Evolutionary conservation across 148 eudicot genomes (phyloP).

Genomic region (Camellia japonica): DNA sequence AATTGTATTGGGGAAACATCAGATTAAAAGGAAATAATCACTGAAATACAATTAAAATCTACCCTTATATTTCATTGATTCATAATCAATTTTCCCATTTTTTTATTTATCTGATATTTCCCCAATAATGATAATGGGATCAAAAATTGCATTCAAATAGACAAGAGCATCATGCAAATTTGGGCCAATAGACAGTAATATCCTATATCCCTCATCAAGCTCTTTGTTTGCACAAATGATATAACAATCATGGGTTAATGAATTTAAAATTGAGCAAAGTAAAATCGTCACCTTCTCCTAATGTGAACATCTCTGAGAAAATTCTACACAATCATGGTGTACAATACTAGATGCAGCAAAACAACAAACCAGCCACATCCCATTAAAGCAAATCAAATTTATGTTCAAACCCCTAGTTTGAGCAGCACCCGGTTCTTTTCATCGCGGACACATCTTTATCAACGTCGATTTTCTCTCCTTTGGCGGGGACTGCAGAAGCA

Average conservation of each 20-base stretch:
- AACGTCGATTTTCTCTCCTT: conserved; percentile 61
- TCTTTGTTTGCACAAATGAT: neutral
- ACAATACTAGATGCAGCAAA: conserved; percentile 12
- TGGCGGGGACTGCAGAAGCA: conserved; percentile 44
- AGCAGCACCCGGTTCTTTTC: conserved; percentile 64
- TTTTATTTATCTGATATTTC: no score
- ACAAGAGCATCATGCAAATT: neutral
- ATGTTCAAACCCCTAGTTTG: conserved; percentile 25
- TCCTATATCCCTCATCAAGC: neutral
- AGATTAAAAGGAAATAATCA: no score
- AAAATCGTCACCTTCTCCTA: conserved; percentile 17
- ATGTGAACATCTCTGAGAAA: conserved; percentile 13
- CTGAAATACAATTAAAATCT: no score
- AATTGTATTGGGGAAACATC: no score
- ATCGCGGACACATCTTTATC: conserved; percentile 66
- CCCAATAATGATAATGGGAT: neutral
- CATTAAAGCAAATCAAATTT: neutral
- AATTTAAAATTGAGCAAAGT: neutral
- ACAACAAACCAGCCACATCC: conserved; percentile 17
- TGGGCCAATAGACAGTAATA: neutral
- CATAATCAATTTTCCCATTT: no score
- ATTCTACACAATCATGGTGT: conserved; percentile 32
- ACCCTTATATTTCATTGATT: no score
- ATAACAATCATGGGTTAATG: neutral
- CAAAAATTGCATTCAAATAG: neutral